A percentile compares a stretch with the other conserved stretches of the same genome.
Evolutionary conservation across 2,329 filamentous ascomycete species (phyloP).

Genomic region (Verticillium nubilum): DNA sequence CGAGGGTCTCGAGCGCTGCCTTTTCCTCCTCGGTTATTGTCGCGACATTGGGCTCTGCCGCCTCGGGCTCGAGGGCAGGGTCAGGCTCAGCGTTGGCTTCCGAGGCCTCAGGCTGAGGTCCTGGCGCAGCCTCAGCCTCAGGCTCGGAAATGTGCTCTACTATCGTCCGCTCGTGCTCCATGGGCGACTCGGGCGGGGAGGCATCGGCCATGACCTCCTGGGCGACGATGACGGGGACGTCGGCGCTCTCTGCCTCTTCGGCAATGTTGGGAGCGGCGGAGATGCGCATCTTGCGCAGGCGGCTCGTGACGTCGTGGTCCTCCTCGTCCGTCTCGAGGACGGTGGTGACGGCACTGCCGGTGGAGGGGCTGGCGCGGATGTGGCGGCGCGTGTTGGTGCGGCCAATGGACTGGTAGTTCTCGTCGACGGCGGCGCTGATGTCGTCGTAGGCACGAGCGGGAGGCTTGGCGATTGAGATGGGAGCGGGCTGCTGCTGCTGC

Average conservation of each 20-base stretch:
- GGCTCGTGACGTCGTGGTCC: conserved; percentile 42
- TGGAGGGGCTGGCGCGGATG: conserved; percentile 72
- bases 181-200: conserved; percentile 2
- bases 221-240: conserved; percentile 36
- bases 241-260: conserved; percentile 31
- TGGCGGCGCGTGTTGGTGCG: conserved; percentile 76
- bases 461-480: conserved; percentile 14
- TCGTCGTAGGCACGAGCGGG: conserved; percentile 1
- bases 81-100: not conserved
- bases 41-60: not conserved
- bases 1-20: not conserved
- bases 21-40: not conserved
- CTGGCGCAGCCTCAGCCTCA: conserved; percentile 2
- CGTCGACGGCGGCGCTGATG: conserved; percentile 31
- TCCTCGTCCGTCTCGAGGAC: conserved; percentile 83
- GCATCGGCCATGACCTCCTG: conserved; percentile 20
- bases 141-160: not conserved
- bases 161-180: not conserved
- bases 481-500: not conserved
- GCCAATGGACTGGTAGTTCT: conserved; percentile 48
- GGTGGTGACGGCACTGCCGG: conserved; percentile 71
- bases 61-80: not conserved
- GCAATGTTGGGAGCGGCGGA: conserved; percentile 56
- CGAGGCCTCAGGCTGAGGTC: not conserved
- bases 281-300: conserved; percentile 41